Conservation (phyloP, 2,329 filamentous ascomycete species). For the Aurifilum marmelostoma region DNA sequence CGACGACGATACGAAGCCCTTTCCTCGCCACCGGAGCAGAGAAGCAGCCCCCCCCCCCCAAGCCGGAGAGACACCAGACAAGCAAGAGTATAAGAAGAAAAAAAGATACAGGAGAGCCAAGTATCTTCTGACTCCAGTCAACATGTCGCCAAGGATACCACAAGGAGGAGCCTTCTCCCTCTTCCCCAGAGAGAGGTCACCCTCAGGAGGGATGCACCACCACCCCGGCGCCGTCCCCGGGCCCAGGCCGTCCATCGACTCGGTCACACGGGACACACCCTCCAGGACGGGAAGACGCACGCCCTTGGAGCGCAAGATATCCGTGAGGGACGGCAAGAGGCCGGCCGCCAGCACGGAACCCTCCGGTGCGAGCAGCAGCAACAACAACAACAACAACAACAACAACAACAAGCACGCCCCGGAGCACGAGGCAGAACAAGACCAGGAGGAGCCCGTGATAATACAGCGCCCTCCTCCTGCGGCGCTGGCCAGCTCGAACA, state of each 20-base stretch:
- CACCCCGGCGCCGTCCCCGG: conserved; percentile 27
- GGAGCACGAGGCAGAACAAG: conserved; percentile 29
- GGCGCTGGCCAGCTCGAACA: conserved; percentile 47
- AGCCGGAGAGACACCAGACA: too few species aligned
- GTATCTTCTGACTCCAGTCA: not conserved
- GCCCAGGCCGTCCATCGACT: conserved; percentile 34
- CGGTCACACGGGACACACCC: conserved; percentile 33
- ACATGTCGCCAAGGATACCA: conserved; percentile 45
- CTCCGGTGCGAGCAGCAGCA: conserved; percentile 18
- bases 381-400: conserved; percentile 13
- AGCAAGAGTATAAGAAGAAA: not conserved
- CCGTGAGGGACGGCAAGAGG: conserved; percentile 41
- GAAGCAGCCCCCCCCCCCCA: too few species aligned
- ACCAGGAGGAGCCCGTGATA: conserved; percentile 32
- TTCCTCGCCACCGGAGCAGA: not conserved
- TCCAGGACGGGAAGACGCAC: conserved; percentile 40
- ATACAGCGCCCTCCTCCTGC: conserved; percentile 47
- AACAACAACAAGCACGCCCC: conserved; percentile 11
- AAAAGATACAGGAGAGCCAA: not conserved
- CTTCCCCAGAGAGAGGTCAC: conserved; percentile 55
- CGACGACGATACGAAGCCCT: conserved; percentile 1
- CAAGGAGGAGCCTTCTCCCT: conserved; percentile 58
- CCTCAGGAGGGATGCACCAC: conserved; percentile 43
- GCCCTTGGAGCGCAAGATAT: conserved; percentile 39
- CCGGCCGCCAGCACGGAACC: conserved; percentile 28